Conservation (phyloP, 805 yeast genomes). For the Candida maltosa region DNA sequence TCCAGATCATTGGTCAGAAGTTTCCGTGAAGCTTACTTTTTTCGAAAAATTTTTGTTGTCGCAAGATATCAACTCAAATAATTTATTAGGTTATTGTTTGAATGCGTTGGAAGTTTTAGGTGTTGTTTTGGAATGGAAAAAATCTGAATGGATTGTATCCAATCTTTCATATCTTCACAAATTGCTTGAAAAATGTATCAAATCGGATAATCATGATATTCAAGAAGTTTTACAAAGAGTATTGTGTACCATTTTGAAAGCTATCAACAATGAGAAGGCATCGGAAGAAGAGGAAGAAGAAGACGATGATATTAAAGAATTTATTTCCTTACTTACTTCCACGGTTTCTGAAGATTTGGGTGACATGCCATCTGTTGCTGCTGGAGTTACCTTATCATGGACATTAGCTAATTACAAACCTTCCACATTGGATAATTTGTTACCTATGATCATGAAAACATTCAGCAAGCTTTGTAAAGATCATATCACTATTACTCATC, state of each 20-base stretch:
- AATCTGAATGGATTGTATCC: conserved; percentile 72
- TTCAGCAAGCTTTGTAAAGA: conserved; percentile 88
- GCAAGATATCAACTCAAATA: conserved; percentile 68
- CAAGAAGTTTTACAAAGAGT: conserved; percentile 83
- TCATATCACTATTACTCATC: conserved; percentile 65
- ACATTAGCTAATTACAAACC: conserved; percentile 77
- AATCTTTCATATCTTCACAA: conserved; percentile 68
- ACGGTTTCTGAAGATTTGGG: conserved; percentile 79
- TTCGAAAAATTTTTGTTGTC: conserved; percentile 85
- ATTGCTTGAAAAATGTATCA: conserved; percentile 75
- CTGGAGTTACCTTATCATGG: conserved; percentile 82
- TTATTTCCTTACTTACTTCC: conserved; percentile 56
- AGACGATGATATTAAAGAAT: conserved; percentile 60
- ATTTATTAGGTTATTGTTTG: conserved; percentile 72
- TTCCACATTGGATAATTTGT: conserved; percentile 64
- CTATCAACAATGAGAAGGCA: conserved; percentile 48
- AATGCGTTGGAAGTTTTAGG: conserved; percentile 89
- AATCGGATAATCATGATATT: conserved; percentile 79
- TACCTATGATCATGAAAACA: conserved; percentile 79
- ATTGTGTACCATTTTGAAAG: conserved; percentile 61
- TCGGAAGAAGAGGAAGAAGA: conserved; percentile 48
- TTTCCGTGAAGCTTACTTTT: conserved; percentile 77
- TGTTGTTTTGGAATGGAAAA: conserved; percentile 76
- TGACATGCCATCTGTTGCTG: conserved; percentile 74
- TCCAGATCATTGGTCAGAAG: conserved; percentile 81